A percentile compares a stretch with the other conserved stretches of the same genome.
Conservation (phyloP, 306 rosid species). For the Malus orientalis region DNA sequence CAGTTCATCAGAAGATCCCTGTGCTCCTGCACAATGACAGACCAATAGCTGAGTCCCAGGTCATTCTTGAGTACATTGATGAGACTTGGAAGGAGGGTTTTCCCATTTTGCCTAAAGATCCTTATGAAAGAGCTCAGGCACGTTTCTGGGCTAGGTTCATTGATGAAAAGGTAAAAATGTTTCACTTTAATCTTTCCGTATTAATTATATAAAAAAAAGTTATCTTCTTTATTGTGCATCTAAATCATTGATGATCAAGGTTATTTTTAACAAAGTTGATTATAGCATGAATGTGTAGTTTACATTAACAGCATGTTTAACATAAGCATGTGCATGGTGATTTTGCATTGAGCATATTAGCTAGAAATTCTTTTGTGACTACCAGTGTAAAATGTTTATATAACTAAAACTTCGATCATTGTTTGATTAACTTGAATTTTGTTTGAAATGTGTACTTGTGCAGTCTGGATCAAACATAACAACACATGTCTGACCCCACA, state of each 20-base stretch:
- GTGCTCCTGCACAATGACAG: conserved; percentile 43
- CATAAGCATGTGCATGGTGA: too few species aligned
- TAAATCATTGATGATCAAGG: background rate
- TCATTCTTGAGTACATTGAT: conserved; percentile 44
- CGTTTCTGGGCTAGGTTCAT: conserved; percentile 66
- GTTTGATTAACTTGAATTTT: too few species aligned
- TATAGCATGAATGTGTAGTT: background rate
- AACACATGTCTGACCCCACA: too few species aligned
- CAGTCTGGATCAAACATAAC: too few species aligned
- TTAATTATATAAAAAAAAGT: background rate
- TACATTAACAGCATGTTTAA: background rate
- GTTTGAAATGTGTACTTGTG: too few species aligned
- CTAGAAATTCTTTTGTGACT: too few species aligned
- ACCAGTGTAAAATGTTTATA: too few species aligned
- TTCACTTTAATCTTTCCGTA: background rate
- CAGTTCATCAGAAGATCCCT: conserved; percentile 47
- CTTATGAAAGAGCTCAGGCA: conserved; percentile 39
- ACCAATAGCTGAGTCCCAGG: conserved; percentile 46
- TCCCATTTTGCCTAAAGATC: conserved; percentile 39
- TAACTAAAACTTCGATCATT: too few species aligned
- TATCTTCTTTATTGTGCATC: background rate
- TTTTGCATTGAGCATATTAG: too few species aligned
- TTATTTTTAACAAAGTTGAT: background rate
- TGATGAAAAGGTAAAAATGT: conserved; percentile 40
- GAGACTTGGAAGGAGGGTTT: conserved; percentile 29